Evolutionary conservation across 1,284 basidiomycete species (phyloP).

Genomic region (Cerrena zonata): DNA sequence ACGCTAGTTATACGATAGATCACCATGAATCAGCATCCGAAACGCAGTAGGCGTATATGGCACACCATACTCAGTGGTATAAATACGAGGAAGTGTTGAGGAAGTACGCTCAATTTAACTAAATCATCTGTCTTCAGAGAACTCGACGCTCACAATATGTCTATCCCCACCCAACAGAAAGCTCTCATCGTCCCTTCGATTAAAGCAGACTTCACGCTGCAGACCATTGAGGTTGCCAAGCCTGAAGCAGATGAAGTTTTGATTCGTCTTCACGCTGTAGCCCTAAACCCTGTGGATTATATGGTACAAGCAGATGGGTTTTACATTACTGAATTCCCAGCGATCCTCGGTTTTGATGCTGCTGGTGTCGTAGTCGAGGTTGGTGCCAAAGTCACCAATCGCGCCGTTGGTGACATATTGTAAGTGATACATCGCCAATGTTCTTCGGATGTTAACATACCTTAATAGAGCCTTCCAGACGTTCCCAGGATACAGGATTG

Average conservation of each 20-base stretch:
- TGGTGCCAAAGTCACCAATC: background rate
- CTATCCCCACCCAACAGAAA: slow-evolving; percentile 5
- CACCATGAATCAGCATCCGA: no score
- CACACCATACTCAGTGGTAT: no score
- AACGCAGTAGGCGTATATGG: no score
- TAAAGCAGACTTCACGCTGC: background rate
- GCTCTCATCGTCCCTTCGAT: background rate
- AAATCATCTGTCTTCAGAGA: no score
- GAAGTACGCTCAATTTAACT: no score
- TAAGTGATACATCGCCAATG: background rate
- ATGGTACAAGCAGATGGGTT: background rate
- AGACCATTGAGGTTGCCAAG: background rate
- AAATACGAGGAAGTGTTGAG: no score
- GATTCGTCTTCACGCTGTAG: slow-evolving; percentile 1
- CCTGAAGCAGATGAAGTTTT: slow-evolving; percentile 2
- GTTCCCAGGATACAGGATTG: slow-evolving; percentile 7
- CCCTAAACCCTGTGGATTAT: background rate
- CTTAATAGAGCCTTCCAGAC: background rate
- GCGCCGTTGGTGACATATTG: background rate
- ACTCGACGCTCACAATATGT: no score
- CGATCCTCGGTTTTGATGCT: background rate
- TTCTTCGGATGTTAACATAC: background rate
- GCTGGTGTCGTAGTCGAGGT: slow-evolving; percentile 1
- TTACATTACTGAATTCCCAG: background rate
- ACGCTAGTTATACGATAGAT: no score